phyloP scores from a whole-genome alignment of 805 yeast genomes.

The Schwanniomyces vanrijiae region DNA sequence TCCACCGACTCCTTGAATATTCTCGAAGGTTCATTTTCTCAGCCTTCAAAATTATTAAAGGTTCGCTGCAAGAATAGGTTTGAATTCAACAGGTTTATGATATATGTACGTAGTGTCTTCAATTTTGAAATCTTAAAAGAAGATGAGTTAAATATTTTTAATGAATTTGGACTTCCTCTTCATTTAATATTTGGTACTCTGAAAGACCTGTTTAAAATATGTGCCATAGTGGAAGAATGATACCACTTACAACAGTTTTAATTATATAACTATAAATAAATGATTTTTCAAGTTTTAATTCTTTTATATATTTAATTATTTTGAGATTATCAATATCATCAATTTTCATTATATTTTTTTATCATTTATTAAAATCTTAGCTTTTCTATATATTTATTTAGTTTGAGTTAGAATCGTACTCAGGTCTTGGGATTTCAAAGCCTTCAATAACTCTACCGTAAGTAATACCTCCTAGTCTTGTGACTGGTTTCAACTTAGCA shows the following conservation, averaged over 20 bases:
- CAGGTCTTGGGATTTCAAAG: conserved; percentile 48
- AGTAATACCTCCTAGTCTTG: conserved; percentile 49
- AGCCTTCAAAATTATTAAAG: background rate
- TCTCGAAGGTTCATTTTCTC: background rate
- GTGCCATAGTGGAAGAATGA: background rate
- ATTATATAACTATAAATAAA: background rate
- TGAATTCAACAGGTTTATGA: background rate
- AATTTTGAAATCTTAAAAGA: background rate
- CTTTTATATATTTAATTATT: background rate
- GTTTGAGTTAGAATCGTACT: conserved; percentile 15
- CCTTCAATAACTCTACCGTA: conserved; percentile 48
- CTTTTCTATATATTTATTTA: conserved; percentile 6
- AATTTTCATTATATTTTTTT: background rate
- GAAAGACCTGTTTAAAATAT: background rate
- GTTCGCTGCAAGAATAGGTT: background rate
- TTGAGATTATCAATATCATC: background rate
- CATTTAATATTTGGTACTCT: background rate
- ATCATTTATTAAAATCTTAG: background rate
- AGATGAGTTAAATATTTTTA: background rate
- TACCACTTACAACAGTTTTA: background rate
- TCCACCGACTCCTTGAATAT: background rate
- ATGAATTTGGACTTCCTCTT: conserved; percentile 1
- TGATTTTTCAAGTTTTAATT: background rate
- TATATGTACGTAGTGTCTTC: background rate
- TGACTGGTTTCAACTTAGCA: conserved; percentile 50